Evolutionary conservation across 163 green algal species (phyloP).

Genomic region (Scenedesmus sp.): DNA sequence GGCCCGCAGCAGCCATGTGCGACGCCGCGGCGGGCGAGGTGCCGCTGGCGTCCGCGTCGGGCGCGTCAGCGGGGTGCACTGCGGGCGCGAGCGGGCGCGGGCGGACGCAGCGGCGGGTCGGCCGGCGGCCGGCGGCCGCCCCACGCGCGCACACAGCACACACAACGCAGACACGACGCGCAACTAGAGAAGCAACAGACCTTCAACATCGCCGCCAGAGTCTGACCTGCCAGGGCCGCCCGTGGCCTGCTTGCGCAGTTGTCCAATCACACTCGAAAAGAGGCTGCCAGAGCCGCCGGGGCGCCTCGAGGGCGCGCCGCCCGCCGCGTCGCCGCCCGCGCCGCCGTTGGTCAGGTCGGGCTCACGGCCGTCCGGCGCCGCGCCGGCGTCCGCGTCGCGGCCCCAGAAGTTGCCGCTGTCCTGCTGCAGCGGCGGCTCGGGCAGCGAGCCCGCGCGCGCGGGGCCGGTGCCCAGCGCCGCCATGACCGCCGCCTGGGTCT

Average conservation of each 20-base stretch:
- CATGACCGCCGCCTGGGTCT: slow-evolving; percentile 29
- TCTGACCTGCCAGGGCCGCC: not conserved
- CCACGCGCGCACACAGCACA: too few relatives aligned
- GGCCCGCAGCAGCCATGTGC: not conserved
- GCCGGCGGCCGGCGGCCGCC: too few relatives aligned
- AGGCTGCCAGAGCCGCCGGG: slow-evolving; percentile 14
- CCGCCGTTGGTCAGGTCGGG: too few relatives aligned
- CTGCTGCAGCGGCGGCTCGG: not conserved
- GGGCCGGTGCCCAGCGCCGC: slow-evolving; percentile 28
- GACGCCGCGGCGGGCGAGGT: not conserved
- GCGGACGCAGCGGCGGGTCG: too few relatives aligned
- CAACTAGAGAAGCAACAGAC: not conserved
- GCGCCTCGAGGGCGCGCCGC: not conserved
- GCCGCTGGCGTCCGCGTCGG: not conserved
- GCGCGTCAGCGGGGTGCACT: not conserved
- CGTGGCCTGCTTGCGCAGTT: slow-evolving; percentile 31
- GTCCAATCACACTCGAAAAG: slow-evolving; percentile 37
- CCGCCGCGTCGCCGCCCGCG: not conserved
- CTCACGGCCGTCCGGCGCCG: too few relatives aligned
- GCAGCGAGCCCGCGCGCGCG: not conserved
- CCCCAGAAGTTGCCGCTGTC: not conserved
- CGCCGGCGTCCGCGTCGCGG: too few relatives aligned
- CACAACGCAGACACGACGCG: too few relatives aligned
- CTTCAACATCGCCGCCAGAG: not conserved
- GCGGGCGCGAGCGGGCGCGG: too few relatives aligned